Conservation (phyloP, 768 basidiomycete species). For the Plicaturopsis crispa region DNA sequence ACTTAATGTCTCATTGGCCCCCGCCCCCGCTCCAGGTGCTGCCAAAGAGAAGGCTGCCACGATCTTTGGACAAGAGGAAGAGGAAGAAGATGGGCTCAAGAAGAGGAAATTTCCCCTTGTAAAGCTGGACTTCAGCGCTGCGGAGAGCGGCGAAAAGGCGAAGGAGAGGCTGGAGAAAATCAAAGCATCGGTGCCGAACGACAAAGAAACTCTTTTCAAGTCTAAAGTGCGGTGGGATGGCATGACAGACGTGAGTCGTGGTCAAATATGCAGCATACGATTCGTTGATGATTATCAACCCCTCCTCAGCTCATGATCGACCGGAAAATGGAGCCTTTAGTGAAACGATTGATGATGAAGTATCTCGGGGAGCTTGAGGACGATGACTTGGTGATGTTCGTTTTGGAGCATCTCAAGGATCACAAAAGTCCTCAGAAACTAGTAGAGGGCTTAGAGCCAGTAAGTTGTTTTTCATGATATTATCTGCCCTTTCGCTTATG, state of each 20-base stretch:
- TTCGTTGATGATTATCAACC: constrained; percentile 9
- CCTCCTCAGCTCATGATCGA: constrained; percentile 67
- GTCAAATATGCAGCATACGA: not conserved
- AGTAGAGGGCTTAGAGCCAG: constrained; percentile 86
- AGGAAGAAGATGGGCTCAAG: constrained; percentile 71
- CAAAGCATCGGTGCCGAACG: constrained; percentile 61
- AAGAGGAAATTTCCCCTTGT: constrained; percentile 84
- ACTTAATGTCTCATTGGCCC: constrained; percentile 67
- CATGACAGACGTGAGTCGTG: constrained; percentile 64
- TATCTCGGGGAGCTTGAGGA: constrained; percentile 91
- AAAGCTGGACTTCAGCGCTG: constrained; percentile 83
- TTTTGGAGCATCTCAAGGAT: constrained; percentile 87
- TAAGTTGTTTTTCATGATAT: constrained; percentile 33
- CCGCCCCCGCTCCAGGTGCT: constrained; percentile 34
- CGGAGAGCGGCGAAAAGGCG: constrained; percentile 71
- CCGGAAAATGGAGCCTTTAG: constrained; percentile 78
- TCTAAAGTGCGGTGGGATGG: constrained; percentile 90
- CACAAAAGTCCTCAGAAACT: constrained; percentile 81
- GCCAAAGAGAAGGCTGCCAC: constrained; percentile 38
- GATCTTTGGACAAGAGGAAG: constrained; percentile 78
- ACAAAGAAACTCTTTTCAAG: constrained; percentile 75
- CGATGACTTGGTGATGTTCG: constrained; percentile 91
- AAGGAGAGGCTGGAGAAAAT: constrained; percentile 78
- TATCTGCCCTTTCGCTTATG: constrained; percentile 5
- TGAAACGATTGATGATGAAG: constrained; percentile 76